phyloP scores from a whole-genome alignment of 2,329 filamentous ascomycete species.

The Diaporthe citrichinensis region DNA sequence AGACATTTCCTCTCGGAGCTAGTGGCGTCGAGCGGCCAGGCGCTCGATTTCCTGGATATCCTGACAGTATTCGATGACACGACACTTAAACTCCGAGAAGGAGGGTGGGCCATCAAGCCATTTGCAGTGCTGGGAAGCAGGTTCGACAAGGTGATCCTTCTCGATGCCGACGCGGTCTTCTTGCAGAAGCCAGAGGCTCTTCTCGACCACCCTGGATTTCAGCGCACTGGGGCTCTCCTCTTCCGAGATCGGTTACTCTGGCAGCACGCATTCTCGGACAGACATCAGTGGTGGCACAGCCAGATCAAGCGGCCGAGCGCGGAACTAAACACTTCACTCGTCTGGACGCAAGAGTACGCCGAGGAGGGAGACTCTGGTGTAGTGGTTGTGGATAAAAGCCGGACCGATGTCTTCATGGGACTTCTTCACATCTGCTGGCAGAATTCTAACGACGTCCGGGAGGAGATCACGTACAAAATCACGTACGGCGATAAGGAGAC shows the following conservation, averaged over 20 bases:
- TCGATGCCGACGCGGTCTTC: conserved; percentile 58
- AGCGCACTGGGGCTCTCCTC: conserved; percentile 51
- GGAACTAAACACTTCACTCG: conserved; percentile 52
- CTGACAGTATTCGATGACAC: conserved; percentile 51
- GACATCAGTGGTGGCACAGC: conserved; percentile 55
- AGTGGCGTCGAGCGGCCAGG: conserved; percentile 36
- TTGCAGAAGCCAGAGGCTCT: conserved; percentile 53
- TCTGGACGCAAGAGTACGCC: conserved; percentile 56
- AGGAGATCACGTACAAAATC: conserved; percentile 57
- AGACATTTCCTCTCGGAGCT: conserved; percentile 44
- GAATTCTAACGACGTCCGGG: conserved; percentile 56
- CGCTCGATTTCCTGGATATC: conserved; percentile 52
- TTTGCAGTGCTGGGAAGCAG: conserved; percentile 55
- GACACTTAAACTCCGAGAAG: conserved; percentile 48
- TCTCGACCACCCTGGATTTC: conserved; percentile 50
- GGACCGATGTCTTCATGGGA: conserved; percentile 54
- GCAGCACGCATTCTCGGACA: conserved; percentile 51
- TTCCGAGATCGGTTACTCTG: conserved; percentile 58
- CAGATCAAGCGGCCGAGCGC: conserved; percentile 54
- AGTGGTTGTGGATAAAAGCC: conserved; percentile 58
- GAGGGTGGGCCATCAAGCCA: conserved; percentile 58
- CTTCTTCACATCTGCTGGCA: conserved; percentile 61
- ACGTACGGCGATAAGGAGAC: conserved; percentile 62
- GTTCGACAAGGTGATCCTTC: conserved; percentile 55
- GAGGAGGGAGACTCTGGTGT: conserved; percentile 60